Base-by-base conservation (phyloP, 257 asterid genomes). In the Lycium ferocissimum region DNA sequence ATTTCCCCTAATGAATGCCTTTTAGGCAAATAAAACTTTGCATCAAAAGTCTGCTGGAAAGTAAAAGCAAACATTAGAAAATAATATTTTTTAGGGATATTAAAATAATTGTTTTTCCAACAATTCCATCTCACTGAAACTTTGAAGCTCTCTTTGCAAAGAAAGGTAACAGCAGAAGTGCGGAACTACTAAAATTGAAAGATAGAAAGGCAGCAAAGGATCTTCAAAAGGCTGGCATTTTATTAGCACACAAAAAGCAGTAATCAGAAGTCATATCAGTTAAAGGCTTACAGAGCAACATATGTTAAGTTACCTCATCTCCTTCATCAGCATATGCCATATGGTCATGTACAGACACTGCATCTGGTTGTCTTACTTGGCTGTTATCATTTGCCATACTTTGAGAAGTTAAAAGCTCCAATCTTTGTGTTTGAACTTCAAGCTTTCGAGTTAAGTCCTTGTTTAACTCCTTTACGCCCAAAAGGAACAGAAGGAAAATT, bases 401-500 rank as follows among this genome's bases (percentile, higher is more conserved):
- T 92, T 93, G 98, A 85, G 99, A 88, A 59, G 91, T 95, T 90
- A 95, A 89, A 84, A 97, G 95, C 87, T 97, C 99, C 88, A 97
- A 90, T 90, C 96, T 94, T 87, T 97, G 99, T 71, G 98, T 97
- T 89, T 97, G 99, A 89, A 86, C 88, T 91, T 95, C 98, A 90
- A 95, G 98, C 90, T 95, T 97, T 86, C 94, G 89, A 65, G 93
- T 89, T 84, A 97, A 87, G 85, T 97, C 98, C 91, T 87, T 91
- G 92, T 97, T 97, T 86, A 92, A 86, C 85, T 93, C 98, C 98
- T 97, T 85, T 66, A 91, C 40, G 26, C 82, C 81, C 83, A 86
- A 73, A 85, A 80, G 75, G 85, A 83, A 83, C 81, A 87, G 82
- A 61, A 79, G 59, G 47, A 43, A 83, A 54, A 69, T 33, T 35